phyloP scores from a whole-genome alignment of 148 eudicot species.

The Rhododendron kiyosumense region DNA sequence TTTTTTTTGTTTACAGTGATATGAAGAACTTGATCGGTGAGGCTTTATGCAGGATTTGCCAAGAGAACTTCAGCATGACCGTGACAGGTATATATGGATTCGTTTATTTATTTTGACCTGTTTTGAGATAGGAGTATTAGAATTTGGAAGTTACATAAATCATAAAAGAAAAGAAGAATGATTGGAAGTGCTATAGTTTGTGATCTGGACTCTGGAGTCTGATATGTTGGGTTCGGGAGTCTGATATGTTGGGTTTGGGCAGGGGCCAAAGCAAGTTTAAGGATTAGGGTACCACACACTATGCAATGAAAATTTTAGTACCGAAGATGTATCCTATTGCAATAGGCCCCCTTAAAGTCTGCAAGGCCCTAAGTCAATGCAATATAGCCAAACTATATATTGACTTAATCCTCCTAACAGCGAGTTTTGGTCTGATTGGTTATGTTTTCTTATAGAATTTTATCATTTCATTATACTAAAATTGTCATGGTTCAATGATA shows the following conservation, averaged over 20 bases:
- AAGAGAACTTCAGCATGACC: slow-evolving; percentile 72
- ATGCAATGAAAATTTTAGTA: not conserved
- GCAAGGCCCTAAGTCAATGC: not conserved
- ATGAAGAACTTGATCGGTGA: slow-evolving; percentile 77
- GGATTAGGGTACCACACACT: not conserved
- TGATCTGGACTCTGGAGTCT: not conserved
- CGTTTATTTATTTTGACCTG: not conserved
- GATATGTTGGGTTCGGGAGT: not conserved
- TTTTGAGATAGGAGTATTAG: not conserved
- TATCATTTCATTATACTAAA: not conserved
- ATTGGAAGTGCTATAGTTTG: not conserved
- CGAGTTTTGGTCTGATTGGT: not conserved
- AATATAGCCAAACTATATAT: not conserved
- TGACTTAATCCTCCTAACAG: not conserved
- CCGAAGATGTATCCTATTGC: no score
- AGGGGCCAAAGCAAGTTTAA: not conserved
- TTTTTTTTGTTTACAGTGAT: slow-evolving; percentile 38
- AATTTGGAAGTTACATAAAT: not conserved
- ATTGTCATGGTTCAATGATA: not conserved
- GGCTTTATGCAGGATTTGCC: slow-evolving; percentile 70
- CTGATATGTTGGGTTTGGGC: not conserved
- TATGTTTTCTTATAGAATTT: not conserved
- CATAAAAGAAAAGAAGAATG: not conserved
- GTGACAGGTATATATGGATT: slow-evolving; percentile 34
- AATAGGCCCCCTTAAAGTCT: not conserved